Base-by-base conservation (phyloP, 2,329 filamentous ascomycete species). In the Metarhizium guizhouense region DNA sequence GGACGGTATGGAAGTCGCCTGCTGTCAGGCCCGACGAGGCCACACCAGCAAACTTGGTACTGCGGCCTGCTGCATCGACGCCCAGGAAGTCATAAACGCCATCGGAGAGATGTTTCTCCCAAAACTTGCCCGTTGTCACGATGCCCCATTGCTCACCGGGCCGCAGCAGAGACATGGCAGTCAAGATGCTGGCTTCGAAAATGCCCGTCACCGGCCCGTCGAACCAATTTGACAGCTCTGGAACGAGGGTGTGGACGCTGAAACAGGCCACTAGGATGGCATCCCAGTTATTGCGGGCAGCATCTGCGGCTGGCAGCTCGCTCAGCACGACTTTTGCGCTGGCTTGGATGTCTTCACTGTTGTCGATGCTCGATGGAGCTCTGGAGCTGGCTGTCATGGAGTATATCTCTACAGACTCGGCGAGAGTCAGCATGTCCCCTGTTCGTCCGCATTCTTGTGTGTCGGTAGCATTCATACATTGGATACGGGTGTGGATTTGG, bases 181-280 rank as follows among this genome's bases (percentile, higher is more conserved):
- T 76, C 2, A 84, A 74, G 14, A 96, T 76, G 64, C 86, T 90
- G 1, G 90, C 87, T 70, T 96, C 92, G 65, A 96, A 94, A 55
- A 97, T 96, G 6, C 93, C 92, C 6, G 63, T 70, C 13, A 72
- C 64, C 6, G 66, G 60, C 5, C 63, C 25, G 11, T 32, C 18
- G n/a, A 51, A n/a, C 5, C 40, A 40, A 3, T 14, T 60, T 13
- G 74, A 69, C 14, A 95, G 72, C 51, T 78, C 69, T 0, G 76
- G 69, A 0, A 95, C 88, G 0, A 96, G 79, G 0, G 87, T 84
- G 65, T 96, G 91, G 1, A 87, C 83, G 57, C 88, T 94, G 74
- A 90, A 97, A 73, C 93, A 96, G 20, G 91, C 91, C 2, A 96
- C 80, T 0, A 96, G 78, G 59, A 95, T 85, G n/a, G 80, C 90